phyloP scores from a whole-genome alignment of 352 stramenopile genomes.

The Thalassiosira pacifica region DNA sequence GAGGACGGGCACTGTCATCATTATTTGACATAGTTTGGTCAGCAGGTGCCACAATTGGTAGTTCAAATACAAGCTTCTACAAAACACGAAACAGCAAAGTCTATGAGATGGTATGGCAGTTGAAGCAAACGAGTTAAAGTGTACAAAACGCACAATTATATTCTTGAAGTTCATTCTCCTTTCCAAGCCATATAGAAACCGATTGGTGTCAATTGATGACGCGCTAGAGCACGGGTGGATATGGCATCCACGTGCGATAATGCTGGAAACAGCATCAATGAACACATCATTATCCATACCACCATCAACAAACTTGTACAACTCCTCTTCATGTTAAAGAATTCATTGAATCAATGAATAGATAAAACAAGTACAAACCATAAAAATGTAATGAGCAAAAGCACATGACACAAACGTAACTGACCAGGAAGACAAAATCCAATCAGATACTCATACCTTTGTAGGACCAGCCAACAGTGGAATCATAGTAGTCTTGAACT shows the following conservation, averaged over 20 bases:
- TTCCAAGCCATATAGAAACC: constrained; percentile 40
- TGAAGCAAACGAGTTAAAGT: background rate
- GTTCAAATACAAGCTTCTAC: constrained; percentile 43
- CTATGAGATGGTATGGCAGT: background rate
- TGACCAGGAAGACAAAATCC: no score
- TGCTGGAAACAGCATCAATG: constrained; percentile 2
- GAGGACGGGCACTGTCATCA: background rate
- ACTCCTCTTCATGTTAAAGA: no score
- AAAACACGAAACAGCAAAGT: background rate
- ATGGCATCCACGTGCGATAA: constrained; percentile 34
- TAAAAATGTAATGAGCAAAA: no score
- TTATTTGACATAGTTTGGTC: background rate
- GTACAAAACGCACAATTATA: no score
- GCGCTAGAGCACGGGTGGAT: constrained; percentile 16
- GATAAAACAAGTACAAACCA: no score
- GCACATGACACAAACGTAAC: no score
- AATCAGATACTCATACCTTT: no score
- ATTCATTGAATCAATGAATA: no score
- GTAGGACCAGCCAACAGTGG: background rate
- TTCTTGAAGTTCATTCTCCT: constrained; percentile 25
- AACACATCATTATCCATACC: constrained; percentile 27
- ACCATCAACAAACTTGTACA: constrained; percentile 33
- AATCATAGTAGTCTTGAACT: constrained; percentile 11
- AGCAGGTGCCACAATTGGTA: constrained; percentile 16
- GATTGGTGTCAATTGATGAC: constrained; percentile 28